Evolutionary conservation across 2,329 filamentous ascomycete species (phyloP).

Genomic region (Fusarium sp.): DNA sequence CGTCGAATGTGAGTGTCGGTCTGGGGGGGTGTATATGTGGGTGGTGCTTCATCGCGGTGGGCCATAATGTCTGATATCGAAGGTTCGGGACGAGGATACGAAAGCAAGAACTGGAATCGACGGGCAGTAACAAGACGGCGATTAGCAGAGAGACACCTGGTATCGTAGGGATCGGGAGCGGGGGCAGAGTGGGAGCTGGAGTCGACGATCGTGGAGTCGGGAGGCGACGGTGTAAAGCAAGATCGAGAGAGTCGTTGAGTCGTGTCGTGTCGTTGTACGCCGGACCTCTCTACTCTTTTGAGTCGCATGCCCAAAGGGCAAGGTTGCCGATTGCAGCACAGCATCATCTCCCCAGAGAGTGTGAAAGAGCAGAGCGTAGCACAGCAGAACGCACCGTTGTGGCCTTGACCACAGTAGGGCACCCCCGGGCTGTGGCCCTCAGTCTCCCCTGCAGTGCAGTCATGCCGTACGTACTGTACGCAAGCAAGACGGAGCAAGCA

Average conservation of each 20-base stretch:
- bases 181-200: slow-evolving; percentile 18
- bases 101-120: not conserved
- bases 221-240: slow-evolving; percentile 10
- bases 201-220: slow-evolving; percentile 27
- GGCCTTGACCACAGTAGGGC: not conserved
- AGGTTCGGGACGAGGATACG: not conserved
- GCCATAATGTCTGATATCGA: not conserved
- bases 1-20: not conserved
- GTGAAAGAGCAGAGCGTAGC: not conserved
- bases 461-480: not conserved
- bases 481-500: not conserved
- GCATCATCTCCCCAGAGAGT: not conserved
- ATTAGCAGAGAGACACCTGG: not conserved
- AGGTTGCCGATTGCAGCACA: slow-evolving; percentile 1
- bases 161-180: slow-evolving; percentile 17
- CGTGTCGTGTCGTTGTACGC: not conserved
- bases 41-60: not conserved
- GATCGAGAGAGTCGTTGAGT: not conserved
- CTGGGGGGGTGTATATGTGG: not conserved
- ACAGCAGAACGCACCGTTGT: not conserved
- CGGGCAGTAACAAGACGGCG: not conserved
- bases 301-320: slow-evolving; percentile 3
- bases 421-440: slow-evolving; percentile 2
- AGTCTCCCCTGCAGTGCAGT: not conserved
- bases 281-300: not conserved